These are phyloP conservation scores for Aureobasidium sp. DNA, from an alignment of 2,329 filamentous ascomycete species.

Conservation along the genomic window DNA sequence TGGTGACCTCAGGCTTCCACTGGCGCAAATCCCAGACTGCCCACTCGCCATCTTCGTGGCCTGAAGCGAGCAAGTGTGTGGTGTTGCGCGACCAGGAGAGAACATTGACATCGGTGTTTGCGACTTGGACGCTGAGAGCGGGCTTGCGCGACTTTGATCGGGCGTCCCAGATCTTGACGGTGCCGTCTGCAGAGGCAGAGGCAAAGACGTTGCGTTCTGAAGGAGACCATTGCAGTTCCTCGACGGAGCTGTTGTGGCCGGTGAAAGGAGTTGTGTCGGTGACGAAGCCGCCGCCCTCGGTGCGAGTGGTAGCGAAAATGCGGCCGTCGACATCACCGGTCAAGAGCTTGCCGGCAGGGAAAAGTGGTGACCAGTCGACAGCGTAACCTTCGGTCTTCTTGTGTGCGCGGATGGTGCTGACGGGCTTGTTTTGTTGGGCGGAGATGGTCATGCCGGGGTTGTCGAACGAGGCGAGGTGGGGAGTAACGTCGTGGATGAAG, in stretches of 20 bases:
- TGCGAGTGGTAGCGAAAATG: slow-evolving; percentile 81
- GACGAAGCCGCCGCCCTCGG: slow-evolving; percentile 79
- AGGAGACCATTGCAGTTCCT: slow-evolving; percentile 96
- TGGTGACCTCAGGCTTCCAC: slow-evolving; percentile 71
- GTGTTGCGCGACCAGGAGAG: slow-evolving; percentile 91
- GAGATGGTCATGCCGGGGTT: slow-evolving; percentile 74
- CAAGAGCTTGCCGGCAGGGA: slow-evolving; percentile 73
- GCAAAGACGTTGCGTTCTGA: slow-evolving; percentile 90
- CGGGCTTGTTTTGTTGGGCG: slow-evolving; percentile 76
- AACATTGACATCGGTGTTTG: slow-evolving; percentile 84
- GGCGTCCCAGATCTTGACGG: slow-evolving; percentile 91
- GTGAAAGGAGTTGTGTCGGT: slow-evolving; percentile 77
- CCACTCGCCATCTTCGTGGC: slow-evolving; percentile 90
- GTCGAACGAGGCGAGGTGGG: slow-evolving; percentile 83
- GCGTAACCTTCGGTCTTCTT: slow-evolving; percentile 83
- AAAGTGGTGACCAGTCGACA: slow-evolving; percentile 86
- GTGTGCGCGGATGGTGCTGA: slow-evolving; percentile 83
- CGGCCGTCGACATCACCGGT: slow-evolving; percentile 86
- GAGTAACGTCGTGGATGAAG: slow-evolving; percentile 88
- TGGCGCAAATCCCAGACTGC: slow-evolving; percentile 92
- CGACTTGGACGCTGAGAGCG: slow-evolving; percentile 80
- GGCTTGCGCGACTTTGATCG: slow-evolving; percentile 81
- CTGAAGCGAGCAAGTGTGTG: slow-evolving; percentile 80
- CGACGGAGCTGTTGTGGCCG: slow-evolving; percentile 77
- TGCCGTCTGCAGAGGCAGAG: slow-evolving; percentile 88